These are phyloP conservation scores for Tetraselmis striata DNA, from an alignment of 139 green algal genomes.

Conservation along the genomic window DNA sequence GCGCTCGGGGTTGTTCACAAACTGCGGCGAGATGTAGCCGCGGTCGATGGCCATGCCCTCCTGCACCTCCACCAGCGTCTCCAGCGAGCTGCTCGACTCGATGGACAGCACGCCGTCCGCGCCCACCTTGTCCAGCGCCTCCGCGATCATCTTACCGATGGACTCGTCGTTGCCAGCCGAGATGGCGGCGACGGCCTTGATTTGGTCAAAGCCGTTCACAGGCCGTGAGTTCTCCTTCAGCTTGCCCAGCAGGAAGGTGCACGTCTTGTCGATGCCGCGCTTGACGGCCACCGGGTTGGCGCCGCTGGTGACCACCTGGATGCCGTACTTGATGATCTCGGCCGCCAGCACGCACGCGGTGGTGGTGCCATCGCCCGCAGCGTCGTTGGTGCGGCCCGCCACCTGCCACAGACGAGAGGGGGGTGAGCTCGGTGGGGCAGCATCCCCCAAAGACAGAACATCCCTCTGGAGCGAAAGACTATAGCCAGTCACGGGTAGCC, in stretches of 20 bases:
- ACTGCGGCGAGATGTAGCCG: conserved; percentile 95
- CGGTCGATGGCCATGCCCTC: conserved; percentile 97
- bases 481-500: no score
- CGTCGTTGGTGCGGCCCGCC: conserved; percentile 92
- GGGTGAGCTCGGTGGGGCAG: no score
- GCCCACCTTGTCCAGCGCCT: conserved; percentile 81
- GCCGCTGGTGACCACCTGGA: conserved; percentile 81
- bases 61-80: conserved; percentile 84
- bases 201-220: conserved; percentile 84
- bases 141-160: conserved; percentile 79
- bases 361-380: conserved; percentile 93
- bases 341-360: conserved; percentile 91
- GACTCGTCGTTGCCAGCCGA: conserved; percentile 76
- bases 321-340: conserved; percentile 90
- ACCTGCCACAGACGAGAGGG: conserved; percentile 55
- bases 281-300: conserved; percentile 95
- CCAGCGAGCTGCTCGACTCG: conserved; percentile 68
- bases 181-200: conserved; percentile 78
- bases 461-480: no score
- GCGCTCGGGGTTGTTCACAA: conserved; percentile 88
- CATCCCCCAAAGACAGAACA: no score
- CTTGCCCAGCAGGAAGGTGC: conserved; percentile 71
- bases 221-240: conserved; percentile 75
- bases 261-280: conserved; percentile 95
- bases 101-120: conserved; percentile 91